Evolutionary conservation across 2,329 filamentous ascomycete genomes (phyloP), one percentile per base, ranked within the genome.

Genomic region (Fusarium fujikuroi): DNA sequence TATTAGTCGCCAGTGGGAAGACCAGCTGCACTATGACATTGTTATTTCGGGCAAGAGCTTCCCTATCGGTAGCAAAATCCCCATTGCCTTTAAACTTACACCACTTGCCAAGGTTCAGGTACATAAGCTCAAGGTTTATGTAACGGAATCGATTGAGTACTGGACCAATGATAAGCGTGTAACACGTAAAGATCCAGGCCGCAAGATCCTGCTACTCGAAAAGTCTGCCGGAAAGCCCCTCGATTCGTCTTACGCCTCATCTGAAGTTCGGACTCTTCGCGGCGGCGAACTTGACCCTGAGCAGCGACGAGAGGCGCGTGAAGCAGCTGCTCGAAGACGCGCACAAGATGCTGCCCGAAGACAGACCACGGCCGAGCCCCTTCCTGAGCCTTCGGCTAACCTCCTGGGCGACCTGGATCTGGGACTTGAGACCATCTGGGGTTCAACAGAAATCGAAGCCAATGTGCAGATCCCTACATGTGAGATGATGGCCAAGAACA

Each of bases 11-110:
- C 95, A 94, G 70, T 98, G 95, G 95, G 95, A 98, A 80, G 95
- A 98, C 75, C 95, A 97, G 79, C 86, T 98, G 37, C 94, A 97
- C 78, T 98, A 98, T 83, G 95, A 98, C 78, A 97, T 98, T 75
- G 92, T 97, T 80, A 97, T 98, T 61, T 97, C 95, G 3, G 95
- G 95, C 61, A 97, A 97, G 86, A 97, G 95, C 2, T 98, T 98
- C 68, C 94, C 95, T 1, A 89, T 98, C 25, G 95, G 95, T 21
- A 89, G 92, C 43, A 93, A 93, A 77, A 94, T 98, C 21, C 95
- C 95, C 2, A 96, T 98, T 66, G 95, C 95, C 3, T 97, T 98
- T 85, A 97, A 97, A 82, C 87, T 98, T 73, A 97, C 95, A 2
- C 95, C 95, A 0, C 84, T 98, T 28, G 95, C 95, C 68, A 98